A percentile compares a stretch with the other conserved stretches of the same genome.
Evolutionary conservation across 148 eudicot species (phyloP).

Genomic region (Vaccinium myrtillus): DNA sequence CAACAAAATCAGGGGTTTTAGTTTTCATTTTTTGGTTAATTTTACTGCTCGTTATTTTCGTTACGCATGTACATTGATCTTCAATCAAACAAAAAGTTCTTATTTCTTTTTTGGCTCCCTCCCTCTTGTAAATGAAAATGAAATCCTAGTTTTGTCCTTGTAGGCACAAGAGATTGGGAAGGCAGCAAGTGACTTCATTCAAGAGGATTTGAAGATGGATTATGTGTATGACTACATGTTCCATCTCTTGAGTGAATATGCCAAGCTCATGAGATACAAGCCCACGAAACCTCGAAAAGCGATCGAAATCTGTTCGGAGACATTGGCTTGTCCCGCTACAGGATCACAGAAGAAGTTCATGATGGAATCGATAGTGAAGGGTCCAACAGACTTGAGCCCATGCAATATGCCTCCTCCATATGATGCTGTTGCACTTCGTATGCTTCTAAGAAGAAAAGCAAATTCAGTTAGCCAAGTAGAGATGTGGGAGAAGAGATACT

Average conservation of each 20-base stretch:
- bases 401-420: constrained; percentile 62
- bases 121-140: background rate
- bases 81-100: background rate
- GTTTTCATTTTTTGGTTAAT: background rate
- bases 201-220: constrained; percentile 51
- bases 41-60: background rate
- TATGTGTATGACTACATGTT: constrained; percentile 85
- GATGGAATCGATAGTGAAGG: constrained; percentile 54
- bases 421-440: background rate
- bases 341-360: constrained; percentile 58
- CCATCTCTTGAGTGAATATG: constrained; percentile 66
- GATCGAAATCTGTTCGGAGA: constrained; percentile 71
- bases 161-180: background rate
- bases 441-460: background rate
- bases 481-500: constrained; percentile 57
- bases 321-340: constrained; percentile 53
- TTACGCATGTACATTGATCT: background rate
- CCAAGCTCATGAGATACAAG: constrained; percentile 69
- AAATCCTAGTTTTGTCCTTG: background rate
- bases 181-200: background rate
- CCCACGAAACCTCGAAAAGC: constrained; percentile 54
- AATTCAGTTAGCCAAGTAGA: constrained; percentile 46
- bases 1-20: background rate
- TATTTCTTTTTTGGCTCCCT: background rate
- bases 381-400: constrained; percentile 45